A percentile compares a stretch with the other conserved stretches of the same genome.
phyloP scores from a whole-genome alignment of 306 rosid genomes.

The Quercus variabilis region DNA sequence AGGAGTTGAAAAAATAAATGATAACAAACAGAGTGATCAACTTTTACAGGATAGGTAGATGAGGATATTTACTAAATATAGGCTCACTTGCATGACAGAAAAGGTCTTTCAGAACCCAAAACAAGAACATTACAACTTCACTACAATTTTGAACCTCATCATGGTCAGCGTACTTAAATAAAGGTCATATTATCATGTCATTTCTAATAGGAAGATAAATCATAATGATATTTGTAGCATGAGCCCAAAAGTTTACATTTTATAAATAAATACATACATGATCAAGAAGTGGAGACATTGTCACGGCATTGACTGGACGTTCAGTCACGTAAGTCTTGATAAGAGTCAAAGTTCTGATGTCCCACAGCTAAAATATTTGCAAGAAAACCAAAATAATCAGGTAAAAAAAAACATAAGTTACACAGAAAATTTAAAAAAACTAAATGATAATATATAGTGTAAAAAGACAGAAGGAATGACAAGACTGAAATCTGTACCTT shows the following conservation, averaged over 20 bases:
- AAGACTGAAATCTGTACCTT: slow-evolving; percentile 36
- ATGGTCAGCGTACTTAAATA: background rate
- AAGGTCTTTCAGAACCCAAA: background rate
- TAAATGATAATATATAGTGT: background rate
- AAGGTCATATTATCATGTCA: background rate
- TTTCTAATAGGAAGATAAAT: background rate
- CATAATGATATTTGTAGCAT: background rate
- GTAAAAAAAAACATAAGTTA: background rate
- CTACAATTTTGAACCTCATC: background rate
- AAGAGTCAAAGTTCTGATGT: slow-evolving; percentile 72
- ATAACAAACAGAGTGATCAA: background rate
- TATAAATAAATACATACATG: slow-evolving; percentile 59
- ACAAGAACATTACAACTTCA: background rate
- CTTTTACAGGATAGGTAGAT: background rate
- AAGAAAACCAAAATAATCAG: background rate
- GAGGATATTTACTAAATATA: background rate
- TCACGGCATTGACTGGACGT: slow-evolving; percentile 94
- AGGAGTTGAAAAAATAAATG: background rate
- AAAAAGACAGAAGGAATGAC: background rate
- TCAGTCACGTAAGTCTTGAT: slow-evolving; percentile 84
- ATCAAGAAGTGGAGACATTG: slow-evolving; percentile 88
- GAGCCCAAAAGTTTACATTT: background rate
- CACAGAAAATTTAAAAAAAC: background rate
- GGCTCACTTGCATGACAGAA: background rate
- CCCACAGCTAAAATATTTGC: slow-evolving; percentile 68